Percentiles rank a stretch among this genome's conserved stretches.
These are phyloP conservation scores for Podosphaera xanthii DNA, from an alignment of 2,329 filamentous ascomycete genomes.

Conservation along the genomic window DNA sequence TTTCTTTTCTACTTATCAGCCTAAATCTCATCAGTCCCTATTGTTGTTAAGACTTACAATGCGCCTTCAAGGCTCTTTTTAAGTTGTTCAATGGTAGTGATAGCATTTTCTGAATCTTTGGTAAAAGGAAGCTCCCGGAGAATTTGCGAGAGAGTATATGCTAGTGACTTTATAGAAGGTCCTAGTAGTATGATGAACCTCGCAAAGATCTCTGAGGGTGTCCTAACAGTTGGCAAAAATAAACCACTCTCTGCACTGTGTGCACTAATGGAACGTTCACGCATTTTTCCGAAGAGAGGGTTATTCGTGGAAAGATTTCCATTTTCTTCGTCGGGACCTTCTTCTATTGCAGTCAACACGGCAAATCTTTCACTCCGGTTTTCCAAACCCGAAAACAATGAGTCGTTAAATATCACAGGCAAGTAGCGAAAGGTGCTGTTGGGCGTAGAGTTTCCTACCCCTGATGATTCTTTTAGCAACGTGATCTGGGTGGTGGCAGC, in stretches of 20 bases:
- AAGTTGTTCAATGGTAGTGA: constrained; percentile 60
- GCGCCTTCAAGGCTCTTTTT: constrained; percentile 61
- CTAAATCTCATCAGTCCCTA: not conserved
- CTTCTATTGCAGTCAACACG: constrained; percentile 36
- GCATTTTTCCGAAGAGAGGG: not conserved
- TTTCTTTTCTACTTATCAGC: constrained; percentile 15
- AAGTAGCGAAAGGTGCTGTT: constrained; percentile 2
- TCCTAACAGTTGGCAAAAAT: constrained; percentile 23
- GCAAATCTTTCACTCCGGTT: constrained; percentile 22
- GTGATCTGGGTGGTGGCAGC: constrained; percentile 77
- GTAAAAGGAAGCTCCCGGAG: constrained; percentile 72
- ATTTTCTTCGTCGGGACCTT: constrained; percentile 32
- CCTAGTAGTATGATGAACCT: constrained; percentile 75
- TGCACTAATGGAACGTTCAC: constrained; percentile 1
- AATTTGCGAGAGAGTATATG: constrained; percentile 71
- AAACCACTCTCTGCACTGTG: constrained; percentile 9
- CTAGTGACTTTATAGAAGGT: constrained; percentile 89
- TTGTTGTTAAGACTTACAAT: constrained; percentile 20
- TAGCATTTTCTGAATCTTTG: constrained; percentile 37
- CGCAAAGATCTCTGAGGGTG: constrained; percentile 69
- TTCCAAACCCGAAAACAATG: constrained; percentile 7
- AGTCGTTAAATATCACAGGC: constrained; percentile 3
- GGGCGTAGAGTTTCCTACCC: constrained; percentile 7
- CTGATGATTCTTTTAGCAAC: constrained; percentile 41
- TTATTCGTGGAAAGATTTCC: constrained; percentile 10